phyloP scores from a whole-genome alignment of 1,284 basidiomycete genomes.

The Trametes versicolor region DNA sequence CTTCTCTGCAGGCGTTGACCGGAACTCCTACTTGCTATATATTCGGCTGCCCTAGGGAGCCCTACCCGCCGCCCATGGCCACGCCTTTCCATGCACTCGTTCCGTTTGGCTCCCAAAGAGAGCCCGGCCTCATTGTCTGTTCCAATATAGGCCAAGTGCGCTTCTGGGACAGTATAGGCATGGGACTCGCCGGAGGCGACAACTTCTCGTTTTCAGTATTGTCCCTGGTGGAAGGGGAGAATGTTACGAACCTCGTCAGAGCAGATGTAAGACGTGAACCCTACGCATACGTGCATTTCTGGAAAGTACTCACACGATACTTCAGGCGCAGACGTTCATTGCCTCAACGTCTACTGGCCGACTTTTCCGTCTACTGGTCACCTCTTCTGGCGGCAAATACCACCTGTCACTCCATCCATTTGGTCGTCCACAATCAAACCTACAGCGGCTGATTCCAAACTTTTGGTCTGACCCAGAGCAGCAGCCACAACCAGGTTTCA shows the following conservation, averaged over 20 bases:
- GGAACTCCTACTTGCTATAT: slow-evolving; percentile 85
- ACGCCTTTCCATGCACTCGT: slow-evolving; percentile 76
- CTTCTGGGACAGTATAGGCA: slow-evolving; percentile 85
- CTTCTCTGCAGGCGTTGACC: slow-evolving; percentile 57
- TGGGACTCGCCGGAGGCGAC: slow-evolving; percentile 83
- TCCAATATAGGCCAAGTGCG: slow-evolving; percentile 71
- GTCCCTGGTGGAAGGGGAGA: slow-evolving; percentile 64
- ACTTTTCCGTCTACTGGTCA: slow-evolving; percentile 70
- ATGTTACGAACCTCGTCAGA: slow-evolving; percentile 70
- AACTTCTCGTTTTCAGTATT: slow-evolving; percentile 64
- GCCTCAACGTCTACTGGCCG: slow-evolving; percentile 72
- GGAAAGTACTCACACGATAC: background rate
- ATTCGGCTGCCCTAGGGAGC: slow-evolving; percentile 68
- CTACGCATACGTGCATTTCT: background rate
- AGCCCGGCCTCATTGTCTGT: slow-evolving; percentile 80
- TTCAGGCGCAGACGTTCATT: slow-evolving; percentile 71
- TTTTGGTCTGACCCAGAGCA: slow-evolving; percentile 54
- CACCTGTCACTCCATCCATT: slow-evolving; percentile 66
- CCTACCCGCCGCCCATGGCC: slow-evolving; percentile 48
- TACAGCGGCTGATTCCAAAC: slow-evolving; percentile 66
- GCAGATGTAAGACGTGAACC: slow-evolving; percentile 61
- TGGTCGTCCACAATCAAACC: slow-evolving; percentile 60
- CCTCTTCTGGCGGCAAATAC: slow-evolving; percentile 73
- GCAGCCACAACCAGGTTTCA: slow-evolving; percentile 59
- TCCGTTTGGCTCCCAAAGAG: slow-evolving; percentile 72